Conservation (phyloP, 2,329 filamentous ascomycete species). For the Venturiaceae sp. region DNA sequence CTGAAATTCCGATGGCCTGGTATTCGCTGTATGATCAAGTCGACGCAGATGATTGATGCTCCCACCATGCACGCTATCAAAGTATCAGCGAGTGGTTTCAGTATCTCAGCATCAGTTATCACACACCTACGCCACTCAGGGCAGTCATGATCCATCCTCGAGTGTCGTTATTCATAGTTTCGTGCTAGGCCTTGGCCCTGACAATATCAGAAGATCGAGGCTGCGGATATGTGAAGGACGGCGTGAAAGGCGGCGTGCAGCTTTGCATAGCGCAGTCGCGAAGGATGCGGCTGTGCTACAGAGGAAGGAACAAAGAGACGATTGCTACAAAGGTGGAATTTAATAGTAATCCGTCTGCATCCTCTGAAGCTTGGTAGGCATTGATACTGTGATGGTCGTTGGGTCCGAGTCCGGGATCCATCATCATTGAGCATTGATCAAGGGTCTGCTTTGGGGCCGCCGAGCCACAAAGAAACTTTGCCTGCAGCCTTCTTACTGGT, state of each 20-base stretch:
- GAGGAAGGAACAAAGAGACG: not conserved
- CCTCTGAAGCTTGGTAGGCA: too few relatives aligned
- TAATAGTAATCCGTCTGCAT: too few relatives aligned
- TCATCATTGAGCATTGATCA: too few relatives aligned
- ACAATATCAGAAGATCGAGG: not conserved
- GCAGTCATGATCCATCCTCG: conserved; percentile 87
- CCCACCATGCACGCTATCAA: conserved; percentile 43
- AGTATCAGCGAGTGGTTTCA: not conserved
- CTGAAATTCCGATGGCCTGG: conserved; percentile 68
- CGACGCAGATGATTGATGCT: conserved; percentile 78
- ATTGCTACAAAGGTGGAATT: too few relatives aligned
- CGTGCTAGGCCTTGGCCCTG: not conserved
- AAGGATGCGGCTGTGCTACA: not conserved
- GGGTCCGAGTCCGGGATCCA: not conserved
- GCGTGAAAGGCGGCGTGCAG: not conserved
- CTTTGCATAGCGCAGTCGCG: not conserved
- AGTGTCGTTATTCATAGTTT: conserved; percentile 62
- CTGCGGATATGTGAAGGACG: not conserved
- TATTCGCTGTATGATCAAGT: conserved; percentile 63
- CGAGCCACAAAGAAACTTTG: not conserved
- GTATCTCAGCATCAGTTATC: conserved; percentile 3
- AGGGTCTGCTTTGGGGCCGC: not conserved
- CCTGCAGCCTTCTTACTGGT: not conserved
- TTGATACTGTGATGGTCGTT: too few relatives aligned
- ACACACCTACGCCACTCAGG: conserved; percentile 64